Conservation (phyloP, 2,329 filamentous ascomycete species). For the Ophiostoma piceae region DNA sequence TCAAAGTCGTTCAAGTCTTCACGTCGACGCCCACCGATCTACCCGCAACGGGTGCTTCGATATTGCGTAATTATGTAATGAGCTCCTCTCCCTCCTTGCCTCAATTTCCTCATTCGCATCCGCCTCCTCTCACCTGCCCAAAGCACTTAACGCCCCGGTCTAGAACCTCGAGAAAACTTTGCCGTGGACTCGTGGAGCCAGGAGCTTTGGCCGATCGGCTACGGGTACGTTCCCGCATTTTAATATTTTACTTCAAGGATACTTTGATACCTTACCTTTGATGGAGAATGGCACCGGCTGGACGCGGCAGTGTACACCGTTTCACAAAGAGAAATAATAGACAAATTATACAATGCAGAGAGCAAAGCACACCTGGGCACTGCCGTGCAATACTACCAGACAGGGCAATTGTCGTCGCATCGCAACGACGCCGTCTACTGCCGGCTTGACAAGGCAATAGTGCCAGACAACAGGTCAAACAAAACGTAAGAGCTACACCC, state of each 20-base stretch:
- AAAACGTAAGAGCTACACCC: neutral
- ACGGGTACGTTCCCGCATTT: neutral
- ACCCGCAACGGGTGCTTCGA: neutral
- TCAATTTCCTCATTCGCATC: neutral
- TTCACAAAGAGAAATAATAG: neutral
- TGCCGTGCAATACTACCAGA: neutral
- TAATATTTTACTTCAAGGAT: neutral
- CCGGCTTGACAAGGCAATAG: neutral
- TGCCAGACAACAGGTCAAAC: neutral
- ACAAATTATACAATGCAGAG: neutral
- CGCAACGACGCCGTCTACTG: neutral
- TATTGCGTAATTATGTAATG: neutral
- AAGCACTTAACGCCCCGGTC: neutral
- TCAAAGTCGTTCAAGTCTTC: neutral
- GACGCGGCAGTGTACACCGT: neutral
- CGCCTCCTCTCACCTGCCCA: neutral
- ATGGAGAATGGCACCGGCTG: conserved; percentile 6
- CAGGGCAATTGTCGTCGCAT: neutral
- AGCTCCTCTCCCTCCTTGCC: neutral
- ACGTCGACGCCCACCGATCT: neutral
- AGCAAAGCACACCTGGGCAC: neutral
- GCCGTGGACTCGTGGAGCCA: neutral
- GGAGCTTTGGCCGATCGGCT: neutral
- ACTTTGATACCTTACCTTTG: neutral
- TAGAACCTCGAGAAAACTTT: neutral